Conservation (phyloP, 257 asterid species). For the Gynochthodes officinalis region DNA sequence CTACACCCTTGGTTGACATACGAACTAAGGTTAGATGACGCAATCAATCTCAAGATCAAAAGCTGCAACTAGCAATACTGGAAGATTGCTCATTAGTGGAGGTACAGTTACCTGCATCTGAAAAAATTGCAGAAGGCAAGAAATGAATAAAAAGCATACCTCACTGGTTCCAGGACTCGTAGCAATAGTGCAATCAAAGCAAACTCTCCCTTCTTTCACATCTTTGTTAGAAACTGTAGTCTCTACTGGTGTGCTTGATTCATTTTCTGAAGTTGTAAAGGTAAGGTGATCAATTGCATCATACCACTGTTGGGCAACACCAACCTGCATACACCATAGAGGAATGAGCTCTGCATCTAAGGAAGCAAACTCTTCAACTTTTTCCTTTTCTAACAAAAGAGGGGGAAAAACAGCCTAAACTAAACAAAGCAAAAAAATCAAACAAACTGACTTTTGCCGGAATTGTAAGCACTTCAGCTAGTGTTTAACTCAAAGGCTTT, state of each 20-base stretch:
- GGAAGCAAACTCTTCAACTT: background rate
- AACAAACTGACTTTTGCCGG: background rate
- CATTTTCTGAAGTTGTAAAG: slow-evolving; percentile 37
- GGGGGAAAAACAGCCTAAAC: too few relatives aligned
- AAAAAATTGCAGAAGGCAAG: background rate
- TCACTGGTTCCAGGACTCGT: slow-evolving; percentile 98
- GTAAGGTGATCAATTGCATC: slow-evolving; percentile 67
- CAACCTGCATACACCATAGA: slow-evolving; percentile 46
- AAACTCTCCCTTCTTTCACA: slow-evolving; percentile 44
- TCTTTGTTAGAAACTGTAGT: slow-evolving; percentile 21
- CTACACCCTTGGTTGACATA: background rate
- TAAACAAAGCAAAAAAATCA: background rate
- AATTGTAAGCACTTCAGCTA: background rate
- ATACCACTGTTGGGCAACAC: slow-evolving; percentile 72
- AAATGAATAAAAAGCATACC: slow-evolving; percentile 34
- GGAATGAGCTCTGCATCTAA: slow-evolving; percentile 20
- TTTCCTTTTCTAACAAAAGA: too few relatives aligned
- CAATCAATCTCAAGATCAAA: background rate
- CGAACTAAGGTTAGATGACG: background rate
- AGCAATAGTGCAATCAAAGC: slow-evolving; percentile 58
- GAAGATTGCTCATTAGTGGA: background rate
- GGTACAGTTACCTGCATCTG: background rate
- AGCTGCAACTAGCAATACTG: background rate
- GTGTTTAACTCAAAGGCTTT: background rate
- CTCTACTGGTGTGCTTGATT: slow-evolving; percentile 29